Conservation (phyloP, 768 basidiomycete species). For the Psilocybe azurescens region DNA sequence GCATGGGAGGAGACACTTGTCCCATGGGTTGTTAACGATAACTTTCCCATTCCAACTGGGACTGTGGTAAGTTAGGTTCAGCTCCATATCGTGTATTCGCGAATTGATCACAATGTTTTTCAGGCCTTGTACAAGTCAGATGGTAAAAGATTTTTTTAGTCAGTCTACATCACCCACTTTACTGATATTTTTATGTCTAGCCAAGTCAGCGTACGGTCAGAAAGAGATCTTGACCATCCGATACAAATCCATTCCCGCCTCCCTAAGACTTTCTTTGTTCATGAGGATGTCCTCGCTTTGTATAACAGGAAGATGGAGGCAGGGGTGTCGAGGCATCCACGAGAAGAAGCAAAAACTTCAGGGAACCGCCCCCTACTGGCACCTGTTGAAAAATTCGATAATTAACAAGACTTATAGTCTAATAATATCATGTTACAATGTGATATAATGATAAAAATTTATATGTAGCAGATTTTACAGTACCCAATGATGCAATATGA, state of each 20-base stretch:
- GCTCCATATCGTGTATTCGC: background rate
- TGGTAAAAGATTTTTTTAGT: background rate
- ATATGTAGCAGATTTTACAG: constrained; percentile 23
- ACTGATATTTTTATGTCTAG: background rate
- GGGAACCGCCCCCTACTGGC: background rate
- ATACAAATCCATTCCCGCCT: background rate
- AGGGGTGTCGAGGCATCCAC: background rate
- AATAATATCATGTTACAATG: background rate
- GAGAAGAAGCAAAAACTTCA: background rate
- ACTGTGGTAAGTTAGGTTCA: constrained; percentile 3
- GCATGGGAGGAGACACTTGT: constrained; percentile 7
- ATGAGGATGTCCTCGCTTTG: background rate
- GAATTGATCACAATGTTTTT: background rate
- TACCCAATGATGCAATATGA: constrained; percentile 15
- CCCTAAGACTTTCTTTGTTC: background rate
- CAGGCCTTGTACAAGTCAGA: constrained; percentile 9
- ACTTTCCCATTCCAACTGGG: background rate
- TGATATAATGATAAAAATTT: constrained; percentile 11
- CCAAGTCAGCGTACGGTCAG: background rate
- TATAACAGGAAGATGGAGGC: background rate
- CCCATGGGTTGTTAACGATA: background rate
- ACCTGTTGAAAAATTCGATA: background rate
- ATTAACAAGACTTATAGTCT: background rate
- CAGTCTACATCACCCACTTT: no score
- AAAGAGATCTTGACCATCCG: constrained; percentile 3